Evolutionary conservation across 441 rosid genomes (phyloP), one percentile per base, ranked within the genome.

Genomic region (Croton laevigatus): DNA sequence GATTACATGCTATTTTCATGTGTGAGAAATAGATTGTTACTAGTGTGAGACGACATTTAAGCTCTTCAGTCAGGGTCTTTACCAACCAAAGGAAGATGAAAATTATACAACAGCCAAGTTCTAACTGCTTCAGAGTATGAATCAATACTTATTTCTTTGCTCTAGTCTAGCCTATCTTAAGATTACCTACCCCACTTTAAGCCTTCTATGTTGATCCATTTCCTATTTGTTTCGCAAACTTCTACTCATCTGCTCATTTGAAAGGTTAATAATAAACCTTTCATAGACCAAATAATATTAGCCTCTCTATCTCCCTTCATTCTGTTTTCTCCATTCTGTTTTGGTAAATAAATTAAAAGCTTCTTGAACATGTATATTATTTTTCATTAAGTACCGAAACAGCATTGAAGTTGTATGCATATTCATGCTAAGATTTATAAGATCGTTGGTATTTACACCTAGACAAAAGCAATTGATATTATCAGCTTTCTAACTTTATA

Each of bases 361-460:
- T 53, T 49, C 65, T 8, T 14, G 32, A 8, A 66, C 23, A 23
- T 6, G 32, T 49, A 14, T 53, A 12, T 23, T 19, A 46, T 16
- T 20, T 68, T 55, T 68, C 52, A 57, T 8, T 48, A 70, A 45
- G 58, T 32, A 49, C 27, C 22, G 13, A 34, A n/a, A 52, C 45
- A 32, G 11, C 27, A 51, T 44, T 34, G 42, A 20, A 48, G 44
- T 13, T 34, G 27, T 44, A 54, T 32, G 16, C 62, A 54, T 9
- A 20, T 54, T 44, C 44, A 62, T 37, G 48, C 60, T 8, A 46
- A 42, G 51, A 71, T 40, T 20, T 6, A 40, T 23, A 62, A 17
- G 54, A 60, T 14, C 22, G 23, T 42, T 63, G 12, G 17, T 16
- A 71, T 54, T 44, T 34, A 8, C 38, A 38, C 17, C 4, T 11